Conservation (phyloP, 1,139 yeast species). For the Debaryomyces subglobosus region DNA sequence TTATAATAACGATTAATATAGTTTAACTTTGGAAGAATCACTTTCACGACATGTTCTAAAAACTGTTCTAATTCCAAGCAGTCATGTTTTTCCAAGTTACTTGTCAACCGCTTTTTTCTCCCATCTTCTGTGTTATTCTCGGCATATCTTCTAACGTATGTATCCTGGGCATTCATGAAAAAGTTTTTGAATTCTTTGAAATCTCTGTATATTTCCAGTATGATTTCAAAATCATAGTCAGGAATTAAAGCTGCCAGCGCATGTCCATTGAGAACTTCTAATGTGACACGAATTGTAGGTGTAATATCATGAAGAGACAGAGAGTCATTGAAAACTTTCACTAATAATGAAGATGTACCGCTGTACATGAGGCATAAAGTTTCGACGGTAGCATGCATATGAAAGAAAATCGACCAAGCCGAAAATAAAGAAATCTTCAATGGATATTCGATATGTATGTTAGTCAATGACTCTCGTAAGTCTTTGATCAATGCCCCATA, state of each 20-base stretch:
- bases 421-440: slow-evolving; percentile 42
- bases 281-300: slow-evolving; percentile 28
- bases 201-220: slow-evolving; percentile 29
- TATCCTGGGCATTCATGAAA: slow-evolving; percentile 20
- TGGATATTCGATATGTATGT: slow-evolving; percentile 39
- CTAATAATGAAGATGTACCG: slow-evolving; percentile 40
- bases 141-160: not conserved
- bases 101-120: not conserved
- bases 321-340: slow-evolving; percentile 30
- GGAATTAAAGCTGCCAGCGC: slow-evolving; percentile 32
- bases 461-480: slow-evolving; percentile 34
- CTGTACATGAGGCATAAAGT: slow-evolving; percentile 35
- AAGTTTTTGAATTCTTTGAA: slow-evolving; percentile 24
- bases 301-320: slow-evolving; percentile 24
- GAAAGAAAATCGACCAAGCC: slow-evolving; percentile 41
- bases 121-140: not conserved
- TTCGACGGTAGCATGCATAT: slow-evolving; percentile 36
- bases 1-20: slow-evolving; percentile 30
- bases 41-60: slow-evolving; percentile 28
- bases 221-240: slow-evolving; percentile 37
- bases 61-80: slow-evolving; percentile 34
- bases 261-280: slow-evolving; percentile 31
- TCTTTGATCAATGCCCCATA: slow-evolving; percentile 40
- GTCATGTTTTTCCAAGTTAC: slow-evolving; percentile 2
- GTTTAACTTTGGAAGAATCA: slow-evolving; percentile 30